Evolutionary conservation across 2,329 filamentous ascomycete species (phyloP), one percentile per base, ranked within the genome.

Genomic region (Thelonectria discophora): DNA sequence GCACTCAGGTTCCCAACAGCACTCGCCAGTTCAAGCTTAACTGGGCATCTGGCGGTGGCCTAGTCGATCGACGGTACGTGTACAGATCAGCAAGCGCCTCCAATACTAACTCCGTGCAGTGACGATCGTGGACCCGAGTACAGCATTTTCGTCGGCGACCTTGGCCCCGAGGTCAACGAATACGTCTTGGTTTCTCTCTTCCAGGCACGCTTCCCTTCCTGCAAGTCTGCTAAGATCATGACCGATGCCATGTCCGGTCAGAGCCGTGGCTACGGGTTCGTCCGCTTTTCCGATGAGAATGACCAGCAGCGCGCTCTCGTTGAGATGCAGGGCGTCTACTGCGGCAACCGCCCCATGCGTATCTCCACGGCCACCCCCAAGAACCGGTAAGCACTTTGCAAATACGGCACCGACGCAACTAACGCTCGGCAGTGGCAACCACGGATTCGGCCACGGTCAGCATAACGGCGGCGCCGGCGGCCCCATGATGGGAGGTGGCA

Each of bases 171-270:
- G 80, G 95, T 99, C 72, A 99, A 97, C 79, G 95, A 99, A 82
- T 98, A 97, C 74, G 94, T 98, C 60, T 85, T 99, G 62, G 94
- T 98, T 55, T 97, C 94, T 24, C 89, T 99, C 52, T 99, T 99
- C 87, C 94, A 98, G 82, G 90, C 89, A 75, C 93, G 94, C 64
- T 99, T 97, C 84, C 91, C 91, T 0, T 97, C 93, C 9, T 98
- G 94, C 91, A 98, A 98, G 84, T 97, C 93, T 39, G 95, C 95
- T 74, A 99, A 99, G 86, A 99, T 99, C 80, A 99, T 99, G 95
- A 97, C 94, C 63, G 95, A 99, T 75, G 94, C 95, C 64, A 95
- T 98, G 80, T 97, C 91, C 66, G 95, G 95, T 72, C 94, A 98
- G 87, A 97, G 94, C 66, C 93, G 95, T 66, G 95, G 95, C 58